These are phyloP conservation scores for Scortechinia acanthostroma DNA, from an alignment of 2,329 filamentous ascomycete genomes.

Conservation along the genomic window DNA sequence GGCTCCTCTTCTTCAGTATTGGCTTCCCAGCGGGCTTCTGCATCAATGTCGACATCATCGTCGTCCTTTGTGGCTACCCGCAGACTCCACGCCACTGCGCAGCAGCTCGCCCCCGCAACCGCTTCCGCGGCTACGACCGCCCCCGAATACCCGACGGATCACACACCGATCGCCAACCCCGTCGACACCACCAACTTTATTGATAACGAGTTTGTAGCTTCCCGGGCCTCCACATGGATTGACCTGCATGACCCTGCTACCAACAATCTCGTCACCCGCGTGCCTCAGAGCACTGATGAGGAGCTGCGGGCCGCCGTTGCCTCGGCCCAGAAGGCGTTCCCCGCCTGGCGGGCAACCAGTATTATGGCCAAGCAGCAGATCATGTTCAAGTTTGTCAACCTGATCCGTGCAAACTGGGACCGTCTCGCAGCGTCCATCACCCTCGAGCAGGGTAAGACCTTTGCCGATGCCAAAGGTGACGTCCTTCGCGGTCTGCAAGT, in stretches of 20 bases:
- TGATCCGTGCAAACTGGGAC: constrained; percentile 62
- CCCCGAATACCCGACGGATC: constrained; percentile 1
- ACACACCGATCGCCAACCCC: constrained; percentile 34
- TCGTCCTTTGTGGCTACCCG: neutral
- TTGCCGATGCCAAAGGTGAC: constrained; percentile 60
- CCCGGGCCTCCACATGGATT: constrained; percentile 52
- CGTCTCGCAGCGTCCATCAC: constrained; percentile 58
- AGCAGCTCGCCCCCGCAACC: neutral
- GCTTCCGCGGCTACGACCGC: neutral
- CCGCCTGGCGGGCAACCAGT: constrained; percentile 50
- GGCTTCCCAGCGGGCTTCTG: neutral
- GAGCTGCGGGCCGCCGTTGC: constrained; percentile 54
- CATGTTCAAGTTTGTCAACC: constrained; percentile 57
- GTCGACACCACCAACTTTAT: constrained; percentile 56
- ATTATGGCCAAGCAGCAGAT: constrained; percentile 54
- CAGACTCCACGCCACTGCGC: neutral
- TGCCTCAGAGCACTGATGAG: constrained; percentile 58
- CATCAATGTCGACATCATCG: neutral
- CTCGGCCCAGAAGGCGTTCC: constrained; percentile 57
- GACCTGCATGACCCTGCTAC: constrained; percentile 59
- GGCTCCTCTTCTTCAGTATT: neutral
- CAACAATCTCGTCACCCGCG: constrained; percentile 59
- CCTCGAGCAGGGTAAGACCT: constrained; percentile 63
- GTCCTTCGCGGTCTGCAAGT: constrained; percentile 61
- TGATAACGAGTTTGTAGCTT: constrained; percentile 53